Conservation (phyloP, 2,329 filamentous ascomycete genomes). For the Aspergillus novoparasiticus region DNA sequence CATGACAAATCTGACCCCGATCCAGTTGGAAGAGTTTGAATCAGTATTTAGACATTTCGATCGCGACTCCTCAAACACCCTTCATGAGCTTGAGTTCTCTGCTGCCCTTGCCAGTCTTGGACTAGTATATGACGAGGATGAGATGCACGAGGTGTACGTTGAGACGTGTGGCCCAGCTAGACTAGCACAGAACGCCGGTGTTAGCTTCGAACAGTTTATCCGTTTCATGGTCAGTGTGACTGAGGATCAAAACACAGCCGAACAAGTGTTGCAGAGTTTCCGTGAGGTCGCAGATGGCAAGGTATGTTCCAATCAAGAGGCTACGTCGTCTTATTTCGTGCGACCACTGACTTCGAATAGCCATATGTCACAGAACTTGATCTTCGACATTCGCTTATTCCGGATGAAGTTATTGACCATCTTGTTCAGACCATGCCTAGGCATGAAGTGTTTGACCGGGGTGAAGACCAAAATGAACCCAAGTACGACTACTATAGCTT, state of each 20-base stretch:
- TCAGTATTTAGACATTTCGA: conserved; percentile 98
- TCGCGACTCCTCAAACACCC: conserved; percentile 83
- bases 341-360: conserved; percentile 35
- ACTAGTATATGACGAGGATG: conserved; percentile 92
- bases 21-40: conserved; percentile 98
- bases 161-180: conserved; percentile 69
- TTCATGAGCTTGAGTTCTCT: conserved; percentile 93
- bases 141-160: conserved; percentile 95
- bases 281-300: conserved; percentile 97
- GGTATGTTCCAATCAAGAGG: conserved; percentile 42
- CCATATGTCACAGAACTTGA: conserved; percentile 98
- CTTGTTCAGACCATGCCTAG: conserved; percentile 82
- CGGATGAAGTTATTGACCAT: conserved; percentile 95
- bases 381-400: conserved; percentile 88
- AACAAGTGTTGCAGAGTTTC: conserved; percentile 98
- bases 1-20: conserved; percentile 98
- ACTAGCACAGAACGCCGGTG: conserved; percentile 66
- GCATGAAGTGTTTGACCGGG: conserved; percentile 82
- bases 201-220: conserved; percentile 98
- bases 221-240: conserved; percentile 99
- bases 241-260: conserved; percentile 97
- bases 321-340: neutral
- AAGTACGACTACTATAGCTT: conserved; percentile 98
- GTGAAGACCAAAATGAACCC: conserved; percentile 77
- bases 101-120: conserved; percentile 93